These are phyloP conservation scores for Fagus crenata DNA, from an alignment of 306 rosid species.

Conservation along the genomic window DNA sequence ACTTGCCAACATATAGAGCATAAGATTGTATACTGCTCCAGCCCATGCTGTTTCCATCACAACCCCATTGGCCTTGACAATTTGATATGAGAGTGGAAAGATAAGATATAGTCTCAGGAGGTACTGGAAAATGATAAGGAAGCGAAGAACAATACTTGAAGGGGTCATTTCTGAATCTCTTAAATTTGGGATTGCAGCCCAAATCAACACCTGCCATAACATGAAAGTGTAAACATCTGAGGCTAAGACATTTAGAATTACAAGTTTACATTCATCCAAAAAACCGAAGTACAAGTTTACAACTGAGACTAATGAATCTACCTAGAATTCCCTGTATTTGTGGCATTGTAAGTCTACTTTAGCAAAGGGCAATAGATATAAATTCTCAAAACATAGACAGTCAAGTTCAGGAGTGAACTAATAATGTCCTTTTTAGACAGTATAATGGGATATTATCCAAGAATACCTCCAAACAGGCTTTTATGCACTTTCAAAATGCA, in stretches of 20 bases:
- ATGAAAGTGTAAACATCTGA: conserved; percentile 25
- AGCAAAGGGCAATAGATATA: not conserved
- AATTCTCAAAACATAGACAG: not conserved
- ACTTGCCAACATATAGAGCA: conserved; percentile 61
- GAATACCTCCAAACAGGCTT: not conserved
- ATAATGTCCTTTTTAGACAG: not conserved
- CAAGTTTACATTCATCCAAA: conserved; percentile 1
- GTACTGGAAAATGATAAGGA: conserved; percentile 56
- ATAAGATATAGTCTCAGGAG: conserved; percentile 54
- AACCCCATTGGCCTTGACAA: conserved; percentile 51
- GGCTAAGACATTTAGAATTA: too few species aligned
- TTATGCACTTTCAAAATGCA: not conserved
- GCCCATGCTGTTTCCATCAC: conserved; percentile 71
- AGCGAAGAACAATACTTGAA: conserved; percentile 43
- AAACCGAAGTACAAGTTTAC: not conserved
- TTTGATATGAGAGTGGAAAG: conserved; percentile 55
- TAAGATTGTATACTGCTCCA: conserved; percentile 62
- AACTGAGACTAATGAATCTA: conserved; percentile 7
- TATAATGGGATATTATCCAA: not conserved
- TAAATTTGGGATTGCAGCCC: conserved; percentile 54
- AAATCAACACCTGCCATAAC: conserved; percentile 48
- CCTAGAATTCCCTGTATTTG: not conserved
- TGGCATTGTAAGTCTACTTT: conserved; percentile 11
- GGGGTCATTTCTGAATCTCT: conserved; percentile 48
- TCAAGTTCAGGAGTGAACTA: not conserved